Conservation (phyloP, 768 basidiomycete genomes). For the Paxillus involutus region DNA sequence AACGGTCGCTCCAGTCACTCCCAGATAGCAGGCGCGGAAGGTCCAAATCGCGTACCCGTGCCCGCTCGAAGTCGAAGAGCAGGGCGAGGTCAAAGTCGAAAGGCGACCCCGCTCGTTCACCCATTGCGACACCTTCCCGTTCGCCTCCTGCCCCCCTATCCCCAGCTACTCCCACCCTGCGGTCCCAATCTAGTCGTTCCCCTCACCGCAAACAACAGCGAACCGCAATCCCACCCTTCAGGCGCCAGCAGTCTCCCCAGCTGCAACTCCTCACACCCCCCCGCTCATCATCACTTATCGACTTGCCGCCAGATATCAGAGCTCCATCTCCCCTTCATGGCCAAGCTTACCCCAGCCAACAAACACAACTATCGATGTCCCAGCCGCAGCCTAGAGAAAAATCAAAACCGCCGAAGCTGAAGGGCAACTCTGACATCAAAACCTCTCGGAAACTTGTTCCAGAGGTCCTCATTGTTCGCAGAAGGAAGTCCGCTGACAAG, state of each 20-base stretch:
- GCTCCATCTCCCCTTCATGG: neutral
- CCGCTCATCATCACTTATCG: slow-evolving; percentile 4
- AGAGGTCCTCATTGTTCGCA: slow-evolving; percentile 6
- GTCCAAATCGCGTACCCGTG: slow-evolving; percentile 9
- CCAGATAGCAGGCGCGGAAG: slow-evolving; percentile 15
- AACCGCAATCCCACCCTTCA: neutral
- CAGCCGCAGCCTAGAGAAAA: neutral
- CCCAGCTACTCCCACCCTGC: neutral
- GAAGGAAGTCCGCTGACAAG: neutral
- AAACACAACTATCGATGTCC: neutral
- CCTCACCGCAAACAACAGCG: neutral
- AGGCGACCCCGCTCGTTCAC: slow-evolving; percentile 1
- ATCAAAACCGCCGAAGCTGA: neutral
- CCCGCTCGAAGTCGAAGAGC: neutral
- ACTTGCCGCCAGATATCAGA: slow-evolving; percentile 18
- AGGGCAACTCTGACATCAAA: neutral
- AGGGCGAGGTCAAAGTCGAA: slow-evolving; percentile 2
- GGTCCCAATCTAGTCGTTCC: neutral
- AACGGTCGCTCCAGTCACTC: slow-evolving; percentile 13
- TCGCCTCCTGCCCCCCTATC: neutral
- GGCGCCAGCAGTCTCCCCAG: neutral
- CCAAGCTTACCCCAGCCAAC: neutral
- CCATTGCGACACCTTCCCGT: neutral
- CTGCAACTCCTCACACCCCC: slow-evolving; percentile 44
- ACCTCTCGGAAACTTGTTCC: slow-evolving; percentile 8